These are phyloP conservation scores for Tuber microsphaerosporum DNA, from an alignment of 495 filamentous ascomycete species.

Conservation along the genomic window DNA sequence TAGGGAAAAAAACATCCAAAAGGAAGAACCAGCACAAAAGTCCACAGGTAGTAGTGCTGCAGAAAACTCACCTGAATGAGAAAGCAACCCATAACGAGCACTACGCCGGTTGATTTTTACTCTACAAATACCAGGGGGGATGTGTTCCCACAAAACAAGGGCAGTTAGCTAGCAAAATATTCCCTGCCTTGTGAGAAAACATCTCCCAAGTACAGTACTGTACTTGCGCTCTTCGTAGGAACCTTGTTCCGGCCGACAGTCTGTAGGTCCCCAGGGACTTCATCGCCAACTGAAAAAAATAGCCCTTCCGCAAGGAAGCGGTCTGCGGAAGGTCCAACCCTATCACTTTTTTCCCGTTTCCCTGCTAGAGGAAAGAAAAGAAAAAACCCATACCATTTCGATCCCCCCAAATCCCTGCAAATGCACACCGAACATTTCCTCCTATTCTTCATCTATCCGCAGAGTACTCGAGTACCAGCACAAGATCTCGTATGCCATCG, in stretches of 20 bases:
- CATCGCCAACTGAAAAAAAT: background rate
- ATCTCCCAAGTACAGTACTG: too few species aligned
- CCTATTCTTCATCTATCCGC: too few species aligned
- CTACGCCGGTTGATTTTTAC: background rate
- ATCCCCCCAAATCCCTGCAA: background rate
- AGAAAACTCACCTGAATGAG: background rate
- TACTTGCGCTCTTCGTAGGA: background rate
- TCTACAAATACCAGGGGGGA: too few species aligned
- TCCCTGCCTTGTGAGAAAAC: too few species aligned
- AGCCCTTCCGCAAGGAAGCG: background rate
- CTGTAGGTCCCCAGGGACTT: background rate
- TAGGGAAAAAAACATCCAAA: background rate
- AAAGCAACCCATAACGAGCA: background rate
- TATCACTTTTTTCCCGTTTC: background rate
- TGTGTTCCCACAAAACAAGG: too few species aligned
- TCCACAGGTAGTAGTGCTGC: background rate
- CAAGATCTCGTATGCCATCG: background rate
- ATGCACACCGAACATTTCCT: too few species aligned
- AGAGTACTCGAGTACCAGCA: too few species aligned
- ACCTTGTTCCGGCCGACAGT: background rate
- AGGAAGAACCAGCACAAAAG: background rate
- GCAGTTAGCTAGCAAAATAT: too few species aligned
- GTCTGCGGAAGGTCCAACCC: background rate
- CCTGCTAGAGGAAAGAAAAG: background rate
- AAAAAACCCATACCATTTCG: background rate